Base-by-base conservation (phyloP, 352 stramenopile species). In the Phytophthora pinifolia region DNA sequence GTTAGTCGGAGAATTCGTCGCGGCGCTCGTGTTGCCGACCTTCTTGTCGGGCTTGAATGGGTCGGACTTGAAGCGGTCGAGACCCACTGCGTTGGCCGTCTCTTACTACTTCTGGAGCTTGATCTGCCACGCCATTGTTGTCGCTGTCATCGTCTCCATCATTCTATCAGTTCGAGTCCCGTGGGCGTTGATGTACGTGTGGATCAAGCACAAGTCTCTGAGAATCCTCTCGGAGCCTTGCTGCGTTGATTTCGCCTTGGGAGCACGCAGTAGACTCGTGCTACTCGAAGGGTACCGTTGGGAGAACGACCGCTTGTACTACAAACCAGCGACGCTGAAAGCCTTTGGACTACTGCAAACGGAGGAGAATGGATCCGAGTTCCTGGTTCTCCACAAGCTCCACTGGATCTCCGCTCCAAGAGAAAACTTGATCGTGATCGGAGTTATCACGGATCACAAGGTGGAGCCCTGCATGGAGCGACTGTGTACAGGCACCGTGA, bases 51-150 rank as follows among this genome's bases (percentile, higher is more conserved):
- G 37, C 20, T 31, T 49, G 13, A 48, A 57, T 35, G 34, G 7
- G 34, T 45, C 46, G 3, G 47, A 55, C 7, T 55, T 55, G 18
- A 55, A 55, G 29, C 47, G 47, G 10, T 47, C 35, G 0, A 46
- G 46, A 27, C 35, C 27, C 4, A 36, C 47, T 6, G 25, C 35
- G n/a, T 17, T 38, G 4, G 35, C 35, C n/a, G 36, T 55, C 2
- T 47, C 47, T 0, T 55, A 55, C 17, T 55, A 55, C 35, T 6
- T 55, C 9, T 48, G 48, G 47, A 48, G 36, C 15, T 37, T 56
- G 14, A 30, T 44, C 8, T 47, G 48, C 13, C 48, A 42, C 33
- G 48, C 27, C 3, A 15, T 29, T 6, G 48, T 47, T 6, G 35
- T n/a, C n/a, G n/a, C n/a, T n/a, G n/a, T 47, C 9, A 39, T 47